Base-by-base conservation (phyloP, 2,329 filamentous ascomycete species). In the Pseudogymnoascus sp. region DNA sequence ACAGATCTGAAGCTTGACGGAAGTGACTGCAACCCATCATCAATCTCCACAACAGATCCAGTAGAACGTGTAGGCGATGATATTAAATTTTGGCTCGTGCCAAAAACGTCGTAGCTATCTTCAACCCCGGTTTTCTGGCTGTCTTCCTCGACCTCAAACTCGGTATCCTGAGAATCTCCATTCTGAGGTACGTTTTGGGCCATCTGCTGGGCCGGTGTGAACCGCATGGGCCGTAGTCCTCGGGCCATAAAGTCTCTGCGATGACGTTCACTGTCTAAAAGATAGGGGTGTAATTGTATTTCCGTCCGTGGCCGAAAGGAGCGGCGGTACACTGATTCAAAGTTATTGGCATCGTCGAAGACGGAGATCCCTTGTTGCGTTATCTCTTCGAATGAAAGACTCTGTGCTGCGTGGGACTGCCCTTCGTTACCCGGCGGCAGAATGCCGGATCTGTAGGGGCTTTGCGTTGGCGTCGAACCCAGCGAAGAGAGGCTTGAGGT, bases 251-350 rank as follows among this genome's bases (percentile, higher is more conserved):
- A 59, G 9, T 63, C 66, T 39, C 63, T 67, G 25, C 69, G 65
- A 58, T 72, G 71, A 47, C 67, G 70, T 30, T 70, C 66, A 50
- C 70, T 67, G 60, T 73, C 71, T 16, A 72, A 37, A 39, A 66
- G 58, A 62, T 71, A 73, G 1, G 71, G 71, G 58, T 72, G 70
- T 12, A 72, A 60, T 41, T 73, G 71, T 57, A 71, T 71, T 14
- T 66, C 64, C 58, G 69, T 72, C 37, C 71, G 63, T 61, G 70
- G 63, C 4, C 71, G 67, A 30, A 72, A 57, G 16, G 61, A 59
- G 7, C 70, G 68, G 61, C 58, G 63, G 16, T 39, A 50, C 6
- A 60, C 33, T 35, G 57, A 20, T 14, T 54, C 57, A 6, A 58
- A 39, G 18, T 38, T 37, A 37, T 58, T 39, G 2, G 33, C 36